Evolutionary conservation across 2,329 filamentous ascomycete genomes (phyloP).

Genomic region (Penicillium sp.): DNA sequence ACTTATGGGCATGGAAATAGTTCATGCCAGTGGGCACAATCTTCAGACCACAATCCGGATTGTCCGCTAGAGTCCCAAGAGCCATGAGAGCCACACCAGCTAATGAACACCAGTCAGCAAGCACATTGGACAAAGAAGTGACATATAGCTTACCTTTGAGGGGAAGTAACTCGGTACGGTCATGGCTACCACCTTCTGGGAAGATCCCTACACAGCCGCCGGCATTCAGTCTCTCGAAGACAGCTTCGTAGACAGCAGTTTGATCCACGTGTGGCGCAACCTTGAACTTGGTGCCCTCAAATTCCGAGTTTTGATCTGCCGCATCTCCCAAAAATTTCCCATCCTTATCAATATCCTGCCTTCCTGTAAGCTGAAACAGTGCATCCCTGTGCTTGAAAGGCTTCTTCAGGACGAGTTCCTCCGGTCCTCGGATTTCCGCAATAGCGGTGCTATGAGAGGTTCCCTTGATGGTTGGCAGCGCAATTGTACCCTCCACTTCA

Average conservation of each 20-base stretch:
- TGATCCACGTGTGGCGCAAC: slow-evolving; percentile 92
- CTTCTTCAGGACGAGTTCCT: slow-evolving; percentile 83
- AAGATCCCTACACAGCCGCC: slow-evolving; percentile 96
- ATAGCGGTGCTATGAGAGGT: slow-evolving; percentile 81
- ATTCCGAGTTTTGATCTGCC: slow-evolving; percentile 58
- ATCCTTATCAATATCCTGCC: slow-evolving; percentile 67
- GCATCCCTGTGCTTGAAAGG: slow-evolving; percentile 76
- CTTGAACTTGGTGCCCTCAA: slow-evolving; percentile 78
- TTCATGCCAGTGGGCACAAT: slow-evolving; percentile 99
- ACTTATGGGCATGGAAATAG: slow-evolving; percentile 99
- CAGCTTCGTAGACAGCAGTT: slow-evolving; percentile 87
- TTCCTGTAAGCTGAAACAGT: slow-evolving; percentile 77
- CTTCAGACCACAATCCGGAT: slow-evolving; percentile 83
- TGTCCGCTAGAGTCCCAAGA: slow-evolving; percentile 79
- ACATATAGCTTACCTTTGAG: slow-evolving; percentile 62
- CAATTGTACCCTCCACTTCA: slow-evolving; percentile 77
- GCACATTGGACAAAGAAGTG: not conserved
- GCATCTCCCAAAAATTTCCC: slow-evolving; percentile 60
- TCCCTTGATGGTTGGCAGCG: slow-evolving; percentile 81
- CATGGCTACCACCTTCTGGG: slow-evolving; percentile 93
- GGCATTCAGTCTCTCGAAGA: slow-evolving; percentile 77
- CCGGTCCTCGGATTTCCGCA: slow-evolving; percentile 72
- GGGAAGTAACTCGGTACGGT: slow-evolving; percentile 85
- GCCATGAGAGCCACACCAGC: slow-evolving; percentile 98
- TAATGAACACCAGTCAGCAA: slow-evolving; percentile 25